Conservation (phyloP, 2,329 filamentous ascomycete genomes). For the Aspergillus caelatus region DNA sequence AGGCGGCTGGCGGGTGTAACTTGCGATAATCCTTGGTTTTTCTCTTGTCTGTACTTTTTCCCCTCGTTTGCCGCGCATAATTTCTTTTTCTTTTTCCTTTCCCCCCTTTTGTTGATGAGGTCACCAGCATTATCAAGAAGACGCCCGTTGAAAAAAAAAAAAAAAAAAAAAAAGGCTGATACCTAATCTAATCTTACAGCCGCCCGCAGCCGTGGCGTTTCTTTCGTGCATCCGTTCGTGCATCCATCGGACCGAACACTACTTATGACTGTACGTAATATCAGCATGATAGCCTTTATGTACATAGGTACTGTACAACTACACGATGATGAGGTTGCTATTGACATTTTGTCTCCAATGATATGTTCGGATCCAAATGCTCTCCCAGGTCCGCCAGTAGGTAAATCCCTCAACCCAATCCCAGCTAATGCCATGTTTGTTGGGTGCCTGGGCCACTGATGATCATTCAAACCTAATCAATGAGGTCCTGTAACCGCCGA, state of each 20-base stretch:
- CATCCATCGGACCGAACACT: neutral
- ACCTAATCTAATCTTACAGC: neutral
- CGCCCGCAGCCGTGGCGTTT: neutral
- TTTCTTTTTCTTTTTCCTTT: neutral
- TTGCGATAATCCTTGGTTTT: neutral
- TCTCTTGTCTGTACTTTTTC: neutral
- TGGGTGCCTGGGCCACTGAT: neutral
- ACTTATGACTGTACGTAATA: neutral
- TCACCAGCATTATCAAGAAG: neutral
- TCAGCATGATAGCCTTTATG: neutral
- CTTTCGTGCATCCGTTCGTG: constrained; percentile 1
- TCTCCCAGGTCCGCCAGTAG: neutral
- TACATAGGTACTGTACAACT: neutral
- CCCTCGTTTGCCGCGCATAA: constrained; percentile 3
- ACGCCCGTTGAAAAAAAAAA: neutral
- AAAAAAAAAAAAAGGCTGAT: neutral
- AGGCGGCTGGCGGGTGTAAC: constrained; percentile 4
- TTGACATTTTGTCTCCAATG: neutral
- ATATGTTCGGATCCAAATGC: neutral
- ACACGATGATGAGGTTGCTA: neutral
- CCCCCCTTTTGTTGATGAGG: neutral
- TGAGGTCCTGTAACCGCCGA: neutral
- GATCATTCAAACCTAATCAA: neutral
- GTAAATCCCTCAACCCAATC: neutral
- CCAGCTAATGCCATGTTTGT: neutral